phyloP scores from a whole-genome alignment of 495 filamentous ascomycete genomes.

The Glarea lozoyensis region DNA sequence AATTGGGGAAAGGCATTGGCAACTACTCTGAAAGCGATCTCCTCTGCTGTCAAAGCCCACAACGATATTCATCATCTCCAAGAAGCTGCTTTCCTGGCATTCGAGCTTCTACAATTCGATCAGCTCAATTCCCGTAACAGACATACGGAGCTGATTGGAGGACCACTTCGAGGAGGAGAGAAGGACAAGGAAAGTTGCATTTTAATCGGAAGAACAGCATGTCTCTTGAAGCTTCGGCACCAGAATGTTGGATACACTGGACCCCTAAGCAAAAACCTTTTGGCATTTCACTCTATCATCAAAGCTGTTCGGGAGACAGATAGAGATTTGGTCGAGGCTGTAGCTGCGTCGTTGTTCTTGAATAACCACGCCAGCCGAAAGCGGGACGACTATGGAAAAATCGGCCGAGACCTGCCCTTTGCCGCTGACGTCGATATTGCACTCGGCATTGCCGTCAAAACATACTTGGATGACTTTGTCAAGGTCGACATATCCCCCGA shows the following conservation, averaged over 20 bases:
- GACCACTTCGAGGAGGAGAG: slow-evolving; percentile 39
- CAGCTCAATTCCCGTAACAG: slow-evolving; percentile 59
- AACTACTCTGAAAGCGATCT: slow-evolving; percentile 52
- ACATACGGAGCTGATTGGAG: slow-evolving; percentile 39
- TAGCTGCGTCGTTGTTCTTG: slow-evolving; percentile 68
- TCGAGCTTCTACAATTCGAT: slow-evolving; percentile 71
- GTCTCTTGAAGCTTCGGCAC: slow-evolving; percentile 72
- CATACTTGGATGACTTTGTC: slow-evolving; percentile 77
- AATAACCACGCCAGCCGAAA: slow-evolving; percentile 67
- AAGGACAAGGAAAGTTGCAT: slow-evolving; percentile 18
- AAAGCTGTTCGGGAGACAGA: slow-evolving; percentile 67
- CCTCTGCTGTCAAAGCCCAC: slow-evolving; percentile 28
- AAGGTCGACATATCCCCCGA: slow-evolving; percentile 51
- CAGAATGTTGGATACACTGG: slow-evolving; percentile 86
- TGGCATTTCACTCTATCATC: slow-evolving; percentile 78
- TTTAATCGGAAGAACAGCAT: slow-evolving; percentile 47
- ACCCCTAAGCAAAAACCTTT: slow-evolving; percentile 79
- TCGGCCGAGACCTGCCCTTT: slow-evolving; percentile 77
- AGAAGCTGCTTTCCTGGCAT: slow-evolving; percentile 62
- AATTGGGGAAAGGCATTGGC: slow-evolving; percentile 74
- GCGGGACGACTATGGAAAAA: slow-evolving; percentile 56
- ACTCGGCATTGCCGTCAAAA: slow-evolving; percentile 84
- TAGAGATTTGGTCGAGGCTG: slow-evolving; percentile 75
- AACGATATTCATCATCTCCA: slow-evolving; percentile 36
- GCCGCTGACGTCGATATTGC: slow-evolving; percentile 73